Evolutionary conservation across 1,139 yeast genomes (phyloP), one percentile per base, ranked within the genome.

Genomic region (Candida buenavistaensis): DNA sequence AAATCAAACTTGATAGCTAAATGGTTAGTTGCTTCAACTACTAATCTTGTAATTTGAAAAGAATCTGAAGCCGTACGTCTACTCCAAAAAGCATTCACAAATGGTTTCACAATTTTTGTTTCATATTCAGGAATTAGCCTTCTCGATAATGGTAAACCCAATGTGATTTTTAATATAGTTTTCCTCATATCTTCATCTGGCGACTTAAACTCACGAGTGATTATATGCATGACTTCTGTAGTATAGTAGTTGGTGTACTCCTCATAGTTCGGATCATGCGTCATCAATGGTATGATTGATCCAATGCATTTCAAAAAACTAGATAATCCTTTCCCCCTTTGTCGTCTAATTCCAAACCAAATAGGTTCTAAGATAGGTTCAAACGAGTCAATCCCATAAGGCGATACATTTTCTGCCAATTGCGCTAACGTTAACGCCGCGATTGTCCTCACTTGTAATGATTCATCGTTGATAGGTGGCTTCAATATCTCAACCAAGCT

Each of bases 131-230:
- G 53, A 5, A 65, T 48, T 5, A 67, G 42, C 20, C 54, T 52
- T 14, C 51, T 47, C 5, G 63, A 50, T 12, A 69, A 44, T 2
- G 75, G 75, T 28, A 68, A 50, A 11, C 47, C 48, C 6, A 46
- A 47, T 29, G 69, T 42, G 8, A 68, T 60, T 26, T 51, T 64
- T 35, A 92, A 59, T 3, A 90, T 83, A 0, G 92, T 76, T 43
- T 76, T 76, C 49, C 79, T 80, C 94, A 92, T 85, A 37, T 90
- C 97, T 44, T 87, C 96, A 51, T 89, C 96, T 0, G 95, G 90
- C 0, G 95, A 77, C 25, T 68, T 59, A 50, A 88, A 86, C 54
- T 90, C 96, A 37, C 94, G 68, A 3, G 80, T 55, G 9, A 89
- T 64, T 13, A 88, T 72, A 15, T 63, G 64, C 68, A 88, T 75